These are phyloP conservation scores for Ophiostoma sp. DNA, from an alignment of 2,329 filamentous ascomycete species.

Conservation along the genomic window DNA sequence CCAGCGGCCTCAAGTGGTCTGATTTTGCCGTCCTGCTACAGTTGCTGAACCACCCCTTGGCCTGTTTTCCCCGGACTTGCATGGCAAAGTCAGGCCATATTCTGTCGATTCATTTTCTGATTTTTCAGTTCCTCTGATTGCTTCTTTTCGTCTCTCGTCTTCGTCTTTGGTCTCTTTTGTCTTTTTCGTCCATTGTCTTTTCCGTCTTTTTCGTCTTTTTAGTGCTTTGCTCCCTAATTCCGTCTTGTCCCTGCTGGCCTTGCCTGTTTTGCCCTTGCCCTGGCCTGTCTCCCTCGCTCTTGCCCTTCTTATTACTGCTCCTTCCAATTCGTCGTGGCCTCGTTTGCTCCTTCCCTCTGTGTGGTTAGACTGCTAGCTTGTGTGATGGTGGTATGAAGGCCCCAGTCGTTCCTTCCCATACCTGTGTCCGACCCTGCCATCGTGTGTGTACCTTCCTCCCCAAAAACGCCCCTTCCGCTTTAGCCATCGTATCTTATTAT, in stretches of 20 bases:
- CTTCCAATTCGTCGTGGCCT: constrained; percentile 3
- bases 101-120: constrained; percentile 21
- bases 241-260: neutral
- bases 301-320: neutral
- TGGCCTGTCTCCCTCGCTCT: neutral
- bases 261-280: constrained; percentile 8
- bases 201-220: neutral
- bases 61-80: constrained; percentile 23
- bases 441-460: no score
- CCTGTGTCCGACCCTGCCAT: no score
- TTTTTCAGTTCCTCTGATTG: neutral
- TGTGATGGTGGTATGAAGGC: no score
- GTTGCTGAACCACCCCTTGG: constrained; percentile 23
- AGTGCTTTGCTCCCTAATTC: neutral
- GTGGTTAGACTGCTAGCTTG: no score
- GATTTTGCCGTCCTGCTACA: constrained; percentile 26
- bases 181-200: neutral
- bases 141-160: neutral
- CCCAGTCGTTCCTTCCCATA: no score
- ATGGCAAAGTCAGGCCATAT: constrained; percentile 27
- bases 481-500: no score
- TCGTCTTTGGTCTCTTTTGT: neutral
- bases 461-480: no score
- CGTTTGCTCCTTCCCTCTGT: neutral
- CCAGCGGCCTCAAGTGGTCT: constrained; percentile 25